These are phyloP conservation scores for Penstemon newberryi DNA, from an alignment of 257 asterid genomes.

Conservation along the genomic window DNA sequence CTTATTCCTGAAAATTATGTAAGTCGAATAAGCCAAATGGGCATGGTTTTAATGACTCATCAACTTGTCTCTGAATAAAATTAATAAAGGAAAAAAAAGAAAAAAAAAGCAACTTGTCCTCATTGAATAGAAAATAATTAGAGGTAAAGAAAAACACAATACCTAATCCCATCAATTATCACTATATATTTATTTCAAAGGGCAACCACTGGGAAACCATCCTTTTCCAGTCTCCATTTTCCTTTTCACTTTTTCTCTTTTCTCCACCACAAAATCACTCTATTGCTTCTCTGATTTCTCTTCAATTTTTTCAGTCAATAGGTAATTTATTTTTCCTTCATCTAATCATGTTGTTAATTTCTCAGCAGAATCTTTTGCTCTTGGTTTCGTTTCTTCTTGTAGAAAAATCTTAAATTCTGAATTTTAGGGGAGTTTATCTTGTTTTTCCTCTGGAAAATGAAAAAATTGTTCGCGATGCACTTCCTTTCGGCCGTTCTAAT, in stretches of 20 bases:
- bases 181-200: constrained; percentile 26
- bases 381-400: not conserved
- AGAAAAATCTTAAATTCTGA: too few relatives aligned
- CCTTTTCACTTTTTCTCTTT: constrained; percentile 14
- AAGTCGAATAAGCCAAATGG: too few relatives aligned
- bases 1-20: too few relatives aligned
- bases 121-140: not conserved
- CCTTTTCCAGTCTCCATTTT: constrained; percentile 26
- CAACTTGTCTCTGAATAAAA: not conserved
- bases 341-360: not conserved
- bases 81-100: not conserved
- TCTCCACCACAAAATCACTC: constrained; percentile 30
- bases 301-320: not conserved
- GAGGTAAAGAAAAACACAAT: constrained; percentile 27
- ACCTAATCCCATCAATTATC: constrained; percentile 28
- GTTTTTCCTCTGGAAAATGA: not conserved
- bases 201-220: constrained; percentile 46
- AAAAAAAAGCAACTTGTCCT: not conserved
- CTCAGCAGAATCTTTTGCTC: not conserved
- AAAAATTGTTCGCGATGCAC: not conserved
- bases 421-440: too few relatives aligned
- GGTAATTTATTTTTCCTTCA: not conserved
- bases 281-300: not conserved
- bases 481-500: not conserved
- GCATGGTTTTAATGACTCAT: not conserved